These are phyloP conservation scores for Phylloporus sp. DNA, from an alignment of 768 basidiomycete genomes.

Conservation along the genomic window DNA sequence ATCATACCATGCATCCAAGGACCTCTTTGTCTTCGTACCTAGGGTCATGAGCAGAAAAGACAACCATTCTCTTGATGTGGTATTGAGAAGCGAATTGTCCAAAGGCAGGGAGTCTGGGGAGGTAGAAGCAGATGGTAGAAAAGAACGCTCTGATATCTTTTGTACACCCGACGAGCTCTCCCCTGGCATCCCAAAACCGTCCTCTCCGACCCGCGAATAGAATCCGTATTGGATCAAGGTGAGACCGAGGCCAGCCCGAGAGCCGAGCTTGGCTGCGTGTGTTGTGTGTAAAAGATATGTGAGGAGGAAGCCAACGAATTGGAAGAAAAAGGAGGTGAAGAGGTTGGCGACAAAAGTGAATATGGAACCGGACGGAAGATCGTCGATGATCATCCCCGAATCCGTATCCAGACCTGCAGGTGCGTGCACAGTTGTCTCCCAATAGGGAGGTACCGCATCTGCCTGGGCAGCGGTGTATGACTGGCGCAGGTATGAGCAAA, in stretches of 20 bases:
- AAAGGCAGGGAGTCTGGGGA: slow-evolving; percentile 19
- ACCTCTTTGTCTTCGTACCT: not conserved
- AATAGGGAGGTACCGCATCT: slow-evolving; percentile 92
- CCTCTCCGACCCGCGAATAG: slow-evolving; percentile 47
- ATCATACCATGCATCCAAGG: not conserved
- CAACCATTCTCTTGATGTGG: slow-evolving; percentile 78
- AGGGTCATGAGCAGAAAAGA: slow-evolving; percentile 86
- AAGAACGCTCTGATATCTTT: slow-evolving; percentile 16
- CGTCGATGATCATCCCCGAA: slow-evolving; percentile 82
- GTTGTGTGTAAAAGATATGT: slow-evolving; percentile 91
- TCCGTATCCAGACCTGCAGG: slow-evolving; percentile 50
- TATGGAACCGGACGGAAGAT: slow-evolving; percentile 80
- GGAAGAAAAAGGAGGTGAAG: slow-evolving; percentile 93
- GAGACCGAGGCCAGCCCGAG: slow-evolving; percentile 91
- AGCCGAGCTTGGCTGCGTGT: slow-evolving; percentile 91
- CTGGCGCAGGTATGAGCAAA: slow-evolving; percentile 34
- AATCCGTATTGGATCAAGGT: slow-evolving; percentile 93
- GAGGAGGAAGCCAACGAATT: slow-evolving; percentile 89
- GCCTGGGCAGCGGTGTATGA: slow-evolving; percentile 84
- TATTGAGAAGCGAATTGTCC: slow-evolving; percentile 23
- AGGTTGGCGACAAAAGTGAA: slow-evolving; percentile 72
- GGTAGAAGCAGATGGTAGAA: slow-evolving; percentile 20
- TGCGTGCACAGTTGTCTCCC: slow-evolving; percentile 93
- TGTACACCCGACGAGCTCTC: slow-evolving; percentile 16
- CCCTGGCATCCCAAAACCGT: slow-evolving; percentile 26